Base-by-base conservation (phyloP, 2,329 filamentous ascomycete genomes). In the Graphiopsis chlorocephala region DNA sequence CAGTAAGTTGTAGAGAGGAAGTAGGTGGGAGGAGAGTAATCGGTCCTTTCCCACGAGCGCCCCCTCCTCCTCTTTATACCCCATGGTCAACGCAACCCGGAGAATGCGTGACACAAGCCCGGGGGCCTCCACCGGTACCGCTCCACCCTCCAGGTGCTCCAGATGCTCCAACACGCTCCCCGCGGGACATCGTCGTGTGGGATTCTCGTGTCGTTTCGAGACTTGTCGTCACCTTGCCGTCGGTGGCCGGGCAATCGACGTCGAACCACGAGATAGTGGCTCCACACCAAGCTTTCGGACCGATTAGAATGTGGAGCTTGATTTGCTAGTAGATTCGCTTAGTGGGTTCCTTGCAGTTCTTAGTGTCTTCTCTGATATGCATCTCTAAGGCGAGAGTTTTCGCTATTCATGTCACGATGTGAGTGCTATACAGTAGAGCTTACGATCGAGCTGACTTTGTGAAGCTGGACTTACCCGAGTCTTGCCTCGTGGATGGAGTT, bases 251-350 rank as follows among this genome's bases (percentile, higher is more conserved):
- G 15, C 47, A 35, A 28, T 52, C 28, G 45, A 47, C 26, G 59
- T 61, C 47, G 59, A 31, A 31, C n/a, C 42, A 11, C 29, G 20
- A 11, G 48, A 62, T 55, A 62, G 60, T 62, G 60, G 60, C 47
- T 45, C 48, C 47, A 48, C 31, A 61, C 28, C 60, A 62, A 62
- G 60, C 60, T 62, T 62, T 62, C 60, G 60, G 60, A 62, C 60
- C 60, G 60, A 62, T 62, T 62, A 55, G 60, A 47, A 42, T 62
- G 60, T 62, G 60, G 60, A 62, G 60, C 60, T 62, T 62, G 60
- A 62, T 62, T 62, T 25, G 12, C 17, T 55, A 26, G 48, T 53
- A 29, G 53, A 31, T 38, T 62, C 42, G 28, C 26, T 33, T 62
- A 62, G 60, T 50, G 60, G 14, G 60, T 62, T 62, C 60, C 55